Conservation (phyloP, 2,329 filamentous ascomycete genomes). For the Beauveria caledonica region DNA sequence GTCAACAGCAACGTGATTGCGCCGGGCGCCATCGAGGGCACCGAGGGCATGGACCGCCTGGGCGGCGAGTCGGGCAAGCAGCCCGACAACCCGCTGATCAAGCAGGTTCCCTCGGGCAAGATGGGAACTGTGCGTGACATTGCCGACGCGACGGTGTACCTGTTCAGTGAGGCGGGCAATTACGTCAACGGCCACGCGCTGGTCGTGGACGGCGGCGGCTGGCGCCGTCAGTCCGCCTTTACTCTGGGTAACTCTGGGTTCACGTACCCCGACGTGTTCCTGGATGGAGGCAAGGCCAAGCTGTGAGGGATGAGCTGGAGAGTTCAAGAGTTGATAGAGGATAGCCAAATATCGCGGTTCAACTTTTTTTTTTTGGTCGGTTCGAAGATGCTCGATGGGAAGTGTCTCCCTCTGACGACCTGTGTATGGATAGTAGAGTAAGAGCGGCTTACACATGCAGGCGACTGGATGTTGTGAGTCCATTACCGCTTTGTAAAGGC, state of each 20-base stretch:
- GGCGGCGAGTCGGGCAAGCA: constrained; percentile 29
- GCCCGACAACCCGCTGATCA: constrained; percentile 25
- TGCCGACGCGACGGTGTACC: constrained; percentile 81
- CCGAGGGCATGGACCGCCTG: constrained; percentile 68
- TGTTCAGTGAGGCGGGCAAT: constrained; percentile 79
- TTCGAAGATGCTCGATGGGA: not conserved
- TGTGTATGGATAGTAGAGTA: not conserved
- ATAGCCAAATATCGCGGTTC: not conserved
- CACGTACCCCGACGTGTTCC: constrained; percentile 44
- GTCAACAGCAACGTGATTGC: constrained; percentile 83
- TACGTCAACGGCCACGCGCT: constrained; percentile 79
- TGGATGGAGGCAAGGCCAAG: constrained; percentile 30
- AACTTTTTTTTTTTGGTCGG: not conserved
- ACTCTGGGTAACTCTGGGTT: constrained; percentile 38
- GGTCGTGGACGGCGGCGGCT: constrained; percentile 60
- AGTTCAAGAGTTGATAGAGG: not conserved
- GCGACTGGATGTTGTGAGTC: not conserved
- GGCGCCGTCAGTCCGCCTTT: constrained; percentile 42
- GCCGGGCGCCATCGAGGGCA: constrained; percentile 77
- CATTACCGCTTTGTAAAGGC: not conserved
- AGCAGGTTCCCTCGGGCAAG: constrained; percentile 62
- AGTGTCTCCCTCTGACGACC: not conserved
- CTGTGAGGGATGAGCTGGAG: constrained; percentile 21
- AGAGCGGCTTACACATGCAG: not conserved
- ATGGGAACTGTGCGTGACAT: constrained; percentile 80